Evolutionary conservation across 805 yeast genomes (phyloP), one percentile per base, ranked within the genome.

Genomic region (Tetrapisispora nanseiensis): DNA sequence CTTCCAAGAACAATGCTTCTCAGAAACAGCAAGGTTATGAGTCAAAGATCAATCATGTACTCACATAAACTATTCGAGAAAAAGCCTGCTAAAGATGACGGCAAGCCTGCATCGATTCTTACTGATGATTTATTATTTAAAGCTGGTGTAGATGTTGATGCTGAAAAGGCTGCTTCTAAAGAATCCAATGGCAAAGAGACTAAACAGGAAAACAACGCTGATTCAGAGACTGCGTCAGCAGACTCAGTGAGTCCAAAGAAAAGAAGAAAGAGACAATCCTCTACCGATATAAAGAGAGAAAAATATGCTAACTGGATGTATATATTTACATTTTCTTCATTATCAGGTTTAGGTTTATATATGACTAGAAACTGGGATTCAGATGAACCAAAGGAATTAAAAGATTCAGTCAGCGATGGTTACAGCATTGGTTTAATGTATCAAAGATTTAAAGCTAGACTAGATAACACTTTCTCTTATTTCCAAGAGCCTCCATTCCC

Each of bases 401-500:
- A 70, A 49, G 64, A 69, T 19, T 72, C 67, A 20, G 69, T 82
- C 47, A 72, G 66, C 27, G 75, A 81, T 57, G 96, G 95, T 0
- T 80, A 75, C 59, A 61, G 82, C 6, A 81, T 86, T 6, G 65
- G 59, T 16, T 70, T 76, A 39, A 74, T 86, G 68, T 81, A 77
- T 68, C 70, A 69, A 20, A 75, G 99, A 59, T 72, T 83, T 51
- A 70, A 63, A 48, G 78, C 78, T 44, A 78, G 99, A 67, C 71
- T 82, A 46, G 70, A 78, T 44, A 80, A 86, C 33, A 72, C 86
- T 46, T 81, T 87, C 60, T 79, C 81, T 37, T 82, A 82, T 49
- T 90, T 90, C 70, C 79, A 83, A 48, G 97, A 90, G 51, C 98
- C 99, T 11, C 94, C 86, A 15, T 86, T 83, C 62, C 94, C 87